phyloP scores from a whole-genome alignment of 352 stramenopile genomes.

The Aphanomyces stellatus region DNA sequence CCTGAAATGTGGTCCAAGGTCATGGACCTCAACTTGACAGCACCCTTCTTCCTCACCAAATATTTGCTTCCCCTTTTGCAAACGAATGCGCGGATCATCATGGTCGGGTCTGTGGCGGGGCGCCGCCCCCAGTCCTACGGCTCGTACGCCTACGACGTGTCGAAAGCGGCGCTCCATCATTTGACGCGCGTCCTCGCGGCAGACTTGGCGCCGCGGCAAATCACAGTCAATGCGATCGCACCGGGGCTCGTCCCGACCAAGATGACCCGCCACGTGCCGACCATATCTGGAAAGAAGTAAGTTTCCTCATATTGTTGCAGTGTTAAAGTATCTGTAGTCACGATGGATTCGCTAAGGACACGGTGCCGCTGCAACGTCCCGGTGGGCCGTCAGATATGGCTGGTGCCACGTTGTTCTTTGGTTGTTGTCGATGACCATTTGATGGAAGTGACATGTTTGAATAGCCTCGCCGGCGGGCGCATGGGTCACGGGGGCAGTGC shows the following conservation, averaged over 20 bases:
- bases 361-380: conserved; percentile 71
- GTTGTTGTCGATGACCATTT: neutral
- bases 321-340: conserved; percentile 20
- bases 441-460: neutral
- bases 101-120: conserved; percentile 61
- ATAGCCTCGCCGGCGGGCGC: conserved; percentile 78
- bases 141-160: conserved; percentile 92
- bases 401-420: conserved; percentile 82
- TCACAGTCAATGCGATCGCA: conserved; percentile 93
- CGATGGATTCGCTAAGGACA: conserved; percentile 50
- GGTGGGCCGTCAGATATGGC: conserved; percentile 89
- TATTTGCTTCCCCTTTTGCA: conserved; percentile 85
- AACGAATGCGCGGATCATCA: conserved; percentile 57
- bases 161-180: conserved; percentile 92
- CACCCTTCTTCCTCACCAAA: conserved; percentile 88
- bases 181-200: conserved; percentile 87
- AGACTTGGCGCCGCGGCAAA: conserved; percentile 82
- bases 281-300: conserved; percentile 30
- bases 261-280: conserved; percentile 80
- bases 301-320: neutral
- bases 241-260: conserved; percentile 87
- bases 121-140: conserved; percentile 79
- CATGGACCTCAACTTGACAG: conserved; percentile 92
- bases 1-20: conserved; percentile 84
- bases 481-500: conserved; percentile 88